These are phyloP conservation scores for Teunomyces barrocoloradensis DNA, from an alignment of 805 yeast species.

Conservation along the genomic window DNA sequence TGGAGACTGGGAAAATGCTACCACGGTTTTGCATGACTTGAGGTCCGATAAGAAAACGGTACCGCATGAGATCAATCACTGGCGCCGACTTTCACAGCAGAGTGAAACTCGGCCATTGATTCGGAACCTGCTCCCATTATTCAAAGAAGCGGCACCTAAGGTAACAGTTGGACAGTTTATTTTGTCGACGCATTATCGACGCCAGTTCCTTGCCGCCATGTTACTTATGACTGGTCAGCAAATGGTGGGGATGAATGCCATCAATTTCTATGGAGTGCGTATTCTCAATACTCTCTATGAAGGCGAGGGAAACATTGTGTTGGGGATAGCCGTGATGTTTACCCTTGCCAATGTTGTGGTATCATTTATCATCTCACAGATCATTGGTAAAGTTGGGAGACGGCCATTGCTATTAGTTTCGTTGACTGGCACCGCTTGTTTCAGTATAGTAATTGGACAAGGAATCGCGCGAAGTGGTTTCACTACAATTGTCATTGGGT, in stretches of 20 bases:
- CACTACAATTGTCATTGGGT: conserved; percentile 19
- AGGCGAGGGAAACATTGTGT: conserved; percentile 14
- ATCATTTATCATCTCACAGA: conserved; percentile 14
- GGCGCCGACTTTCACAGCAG: conserved; percentile 27
- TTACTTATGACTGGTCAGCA: conserved; percentile 40
- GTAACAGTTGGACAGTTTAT: conserved; percentile 14
- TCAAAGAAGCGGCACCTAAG: background rate
- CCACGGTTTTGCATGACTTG: conserved; percentile 22
- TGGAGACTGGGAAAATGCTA: conserved; percentile 29
- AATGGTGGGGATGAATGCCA: conserved; percentile 28
- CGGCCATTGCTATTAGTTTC: conserved; percentile 28
- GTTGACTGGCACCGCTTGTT: conserved; percentile 18
- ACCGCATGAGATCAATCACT: conserved; percentile 34
- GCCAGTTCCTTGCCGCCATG: conserved; percentile 28
- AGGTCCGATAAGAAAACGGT: conserved; percentile 31
- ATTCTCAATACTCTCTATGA: conserved; percentile 11
- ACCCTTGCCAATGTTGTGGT: conserved; percentile 17
- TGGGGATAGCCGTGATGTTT: conserved; percentile 16
- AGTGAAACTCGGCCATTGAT: background rate
- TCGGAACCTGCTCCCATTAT: background rate
- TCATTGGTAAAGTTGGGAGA: conserved; percentile 19
- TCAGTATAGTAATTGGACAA: conserved; percentile 23
- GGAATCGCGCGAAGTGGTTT: conserved; percentile 19
- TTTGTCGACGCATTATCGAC: conserved; percentile 15
- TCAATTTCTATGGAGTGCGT: conserved; percentile 23